Evolutionary conservation across 768 basidiomycete species (phyloP), one percentile per base, ranked within the genome.

Genomic region (Nidula microcarpa): DNA sequence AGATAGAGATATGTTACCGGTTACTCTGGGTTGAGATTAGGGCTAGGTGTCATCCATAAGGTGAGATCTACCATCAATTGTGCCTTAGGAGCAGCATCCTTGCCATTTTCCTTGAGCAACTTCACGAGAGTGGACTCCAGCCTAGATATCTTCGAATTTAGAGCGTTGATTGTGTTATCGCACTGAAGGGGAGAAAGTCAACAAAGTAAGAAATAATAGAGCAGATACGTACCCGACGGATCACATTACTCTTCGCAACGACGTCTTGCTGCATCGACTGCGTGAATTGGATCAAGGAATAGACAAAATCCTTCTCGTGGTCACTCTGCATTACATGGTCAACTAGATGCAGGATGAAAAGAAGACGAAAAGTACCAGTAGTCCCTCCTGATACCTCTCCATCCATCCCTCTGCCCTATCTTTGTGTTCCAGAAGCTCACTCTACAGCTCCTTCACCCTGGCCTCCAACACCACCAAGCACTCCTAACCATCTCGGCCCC

Each of bases 231-330:
- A 83, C 83, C 55, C 76, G 71, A 54, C 76, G 77, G 32, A 86
- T 71, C 51, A 84, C 82, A 57, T 85, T 82, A 49, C 71, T 71
- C 61, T 84, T 84, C 23, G 69, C 72, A 33, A 84, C 74, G 36
- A 77, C 67, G 14, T 78, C 76, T 50, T 82, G 74, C 55, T 82
- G 75, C 18, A 78, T 64, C 9, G 72, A 70, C 49, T 76, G 72
- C 13, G 78, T 72, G 46, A 75, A 64, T 39, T 67, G 66, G 56
- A 80, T 70, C 33, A 86, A 57, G 47, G 68, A 65, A 50, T 73
- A 64, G 6, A 80, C 75, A 45, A 86, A 73, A 4, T 65, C 71
- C 60, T 74, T 79, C 62, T 85, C 84, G 11, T 69, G 59, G 47
- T 78, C 74, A 39, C 68, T 75, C 82, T 84, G 44, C 2, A 16